Evolutionary conservation across 345 rosid genomes (phyloP).

Genomic region (Boechera stricta): DNA sequence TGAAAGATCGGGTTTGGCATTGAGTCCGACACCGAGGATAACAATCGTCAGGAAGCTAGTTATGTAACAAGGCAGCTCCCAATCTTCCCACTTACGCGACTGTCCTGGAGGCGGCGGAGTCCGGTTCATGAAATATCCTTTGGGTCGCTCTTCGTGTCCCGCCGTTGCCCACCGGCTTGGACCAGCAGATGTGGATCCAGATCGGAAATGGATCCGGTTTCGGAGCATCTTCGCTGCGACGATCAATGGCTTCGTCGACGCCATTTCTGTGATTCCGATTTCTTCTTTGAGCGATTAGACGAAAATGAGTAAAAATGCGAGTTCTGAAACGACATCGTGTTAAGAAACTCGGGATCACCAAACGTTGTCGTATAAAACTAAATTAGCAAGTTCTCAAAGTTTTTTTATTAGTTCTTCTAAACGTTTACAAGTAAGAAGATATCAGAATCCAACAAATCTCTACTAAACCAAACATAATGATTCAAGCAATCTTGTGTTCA

Average conservation of each 20-base stretch:
- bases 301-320: neutral
- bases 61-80: slow-evolving; percentile 98
- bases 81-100: slow-evolving; percentile 94
- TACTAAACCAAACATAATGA: neutral
- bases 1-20: slow-evolving; percentile 94
- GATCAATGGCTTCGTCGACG: slow-evolving; percentile 41
- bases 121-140: slow-evolving; percentile 81
- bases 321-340: neutral
- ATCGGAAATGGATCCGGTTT: slow-evolving; percentile 58
- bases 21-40: slow-evolving; percentile 94
- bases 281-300: slow-evolving; percentile 8
- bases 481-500: slow-evolving; percentile 19
- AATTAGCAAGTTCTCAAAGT: no score
- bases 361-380: neutral
- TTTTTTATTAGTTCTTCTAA: no score
- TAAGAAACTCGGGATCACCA: neutral
- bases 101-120: slow-evolving; percentile 73
- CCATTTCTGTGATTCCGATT: slow-evolving; percentile 32
- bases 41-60: slow-evolving; percentile 93
- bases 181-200: slow-evolving; percentile 60
- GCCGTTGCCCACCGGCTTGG: slow-evolving; percentile 78
- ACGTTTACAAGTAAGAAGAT: neutral
- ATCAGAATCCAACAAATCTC: neutral
- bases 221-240: slow-evolving; percentile 57
- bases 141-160: slow-evolving; percentile 92